These are phyloP conservation scores for Podaxis rugospora DNA, from an alignment of 768 basidiomycete genomes.

Conservation along the genomic window DNA sequence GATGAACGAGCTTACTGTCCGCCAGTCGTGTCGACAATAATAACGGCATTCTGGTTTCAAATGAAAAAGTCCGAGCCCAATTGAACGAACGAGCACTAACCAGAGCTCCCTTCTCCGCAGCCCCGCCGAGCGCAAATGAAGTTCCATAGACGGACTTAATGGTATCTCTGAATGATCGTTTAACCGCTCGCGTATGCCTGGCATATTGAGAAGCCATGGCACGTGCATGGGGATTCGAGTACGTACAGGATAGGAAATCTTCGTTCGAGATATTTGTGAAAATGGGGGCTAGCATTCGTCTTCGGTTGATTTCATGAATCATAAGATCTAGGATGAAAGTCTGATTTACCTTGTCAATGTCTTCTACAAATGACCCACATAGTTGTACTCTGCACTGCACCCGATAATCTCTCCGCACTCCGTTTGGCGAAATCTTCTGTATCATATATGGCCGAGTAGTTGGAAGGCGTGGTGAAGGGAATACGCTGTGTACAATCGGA, in stretches of 20 bases:
- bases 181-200: conserved; percentile 12
- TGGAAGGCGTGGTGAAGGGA: conserved; percentile 16
- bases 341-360: too few relatives aligned
- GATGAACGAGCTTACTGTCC: conserved; percentile 23
- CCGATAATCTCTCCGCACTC: conserved; percentile 20
- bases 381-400: conserved; percentile 24
- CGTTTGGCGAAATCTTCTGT: conserved; percentile 17
- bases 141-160: conserved; percentile 19
- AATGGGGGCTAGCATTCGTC: conserved; percentile 25
- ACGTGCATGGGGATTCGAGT: not conserved
- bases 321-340: conserved; percentile 18
- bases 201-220: conserved; percentile 12
- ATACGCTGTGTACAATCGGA: conserved; percentile 17
- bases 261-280: conserved; percentile 21
- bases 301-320: conserved; percentile 24
- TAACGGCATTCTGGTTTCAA: conserved; percentile 19
- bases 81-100: conserved; percentile 12
- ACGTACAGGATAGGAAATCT: conserved; percentile 27
- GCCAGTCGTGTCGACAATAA: conserved; percentile 26
- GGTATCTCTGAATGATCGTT: conserved; percentile 19
- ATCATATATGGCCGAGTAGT: conserved; percentile 18
- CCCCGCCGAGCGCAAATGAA: conserved; percentile 26
- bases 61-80: not conserved
- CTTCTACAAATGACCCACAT: conserved; percentile 15
- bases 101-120: conserved; percentile 28